Percentiles rank a stretch among this genome's conserved stretches.
Conservation (phyloP, 2,329 filamentous ascomycete genomes). For the Blastomyces parvus region DNA sequence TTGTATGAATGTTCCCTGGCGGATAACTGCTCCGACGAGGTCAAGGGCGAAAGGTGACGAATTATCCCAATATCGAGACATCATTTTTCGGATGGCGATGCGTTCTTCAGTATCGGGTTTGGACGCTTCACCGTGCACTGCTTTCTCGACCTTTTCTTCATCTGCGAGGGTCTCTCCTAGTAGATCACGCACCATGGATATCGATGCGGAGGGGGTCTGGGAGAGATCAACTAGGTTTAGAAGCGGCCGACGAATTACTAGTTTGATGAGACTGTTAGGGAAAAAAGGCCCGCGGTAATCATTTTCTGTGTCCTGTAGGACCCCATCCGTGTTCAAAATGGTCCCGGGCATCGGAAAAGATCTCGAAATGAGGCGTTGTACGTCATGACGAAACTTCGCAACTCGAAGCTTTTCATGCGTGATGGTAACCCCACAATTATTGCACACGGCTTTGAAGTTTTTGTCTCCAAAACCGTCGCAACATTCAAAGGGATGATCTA, state of each 20-base stretch:
- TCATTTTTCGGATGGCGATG: constrained; percentile 32
- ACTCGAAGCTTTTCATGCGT: constrained; percentile 52
- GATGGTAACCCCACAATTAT: constrained; percentile 42
- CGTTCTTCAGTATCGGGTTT: constrained; percentile 18
- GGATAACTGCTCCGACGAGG: constrained; percentile 35
- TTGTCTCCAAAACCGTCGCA: constrained; percentile 30
- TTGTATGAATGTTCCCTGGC: constrained; percentile 35
- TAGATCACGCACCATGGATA: constrained; percentile 44
- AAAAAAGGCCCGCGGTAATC: constrained; percentile 34
- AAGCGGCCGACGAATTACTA: constrained; percentile 38
- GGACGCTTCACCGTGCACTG: constrained; percentile 26
- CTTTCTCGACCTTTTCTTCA: constrained; percentile 30
- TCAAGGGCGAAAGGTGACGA: constrained; percentile 32
- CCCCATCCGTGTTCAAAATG: constrained; percentile 48
- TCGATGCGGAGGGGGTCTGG: constrained; percentile 30
- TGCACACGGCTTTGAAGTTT: constrained; percentile 44
- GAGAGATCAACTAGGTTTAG: constrained; percentile 30
- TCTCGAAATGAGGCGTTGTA: constrained; percentile 39
- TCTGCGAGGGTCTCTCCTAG: constrained; percentile 42
- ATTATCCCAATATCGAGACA: constrained; percentile 38
- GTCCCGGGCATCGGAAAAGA: constrained; percentile 58
- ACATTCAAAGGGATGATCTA: constrained; percentile 22
- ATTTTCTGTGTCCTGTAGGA: constrained; percentile 30
- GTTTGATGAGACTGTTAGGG: constrained; percentile 49
- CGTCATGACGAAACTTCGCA: constrained; percentile 52